Conservation (phyloP, 106 monocot species). For the Dendrobium officinale region DNA sequence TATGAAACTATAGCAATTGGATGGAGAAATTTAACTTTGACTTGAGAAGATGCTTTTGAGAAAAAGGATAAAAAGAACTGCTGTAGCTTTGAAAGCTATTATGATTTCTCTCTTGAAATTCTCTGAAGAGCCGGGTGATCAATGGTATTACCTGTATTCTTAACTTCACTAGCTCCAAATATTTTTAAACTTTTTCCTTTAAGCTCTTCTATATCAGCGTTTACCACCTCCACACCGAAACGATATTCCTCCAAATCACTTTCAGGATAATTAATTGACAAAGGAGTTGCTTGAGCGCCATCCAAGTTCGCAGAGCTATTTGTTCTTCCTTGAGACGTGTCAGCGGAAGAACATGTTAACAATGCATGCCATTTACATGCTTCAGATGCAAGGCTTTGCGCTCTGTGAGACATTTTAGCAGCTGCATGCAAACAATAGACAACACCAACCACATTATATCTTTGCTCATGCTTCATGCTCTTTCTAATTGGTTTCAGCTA, state of each 20-base stretch:
- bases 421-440: constrained; percentile 72
- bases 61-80: no score
- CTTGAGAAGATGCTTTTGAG: no score
- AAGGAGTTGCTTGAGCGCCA: constrained; percentile 14
- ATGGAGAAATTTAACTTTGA: no score
- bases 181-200: no score
- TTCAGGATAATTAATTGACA: constrained; percentile 38
- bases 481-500: not conserved
- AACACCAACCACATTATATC: constrained; percentile 38
- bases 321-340: constrained; percentile 27
- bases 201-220: no score
- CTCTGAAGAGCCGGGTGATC: no score
- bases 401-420: constrained; percentile 82
- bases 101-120: no score
- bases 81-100: no score
- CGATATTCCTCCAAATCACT: constrained; percentile 46
- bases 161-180: no score
- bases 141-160: fast-evolving
- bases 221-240: no score
- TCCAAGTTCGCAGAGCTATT: constrained; percentile 39
- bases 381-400: constrained; percentile 62
- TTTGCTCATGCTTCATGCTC: no score
- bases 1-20: no score
- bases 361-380: constrained; percentile 82
- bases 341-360: constrained; percentile 43